Evolutionary conservation across 768 basidiomycete species (phyloP), one percentile per base, ranked within the genome.

Genomic region (Sistotremastrum suecicum): DNA sequence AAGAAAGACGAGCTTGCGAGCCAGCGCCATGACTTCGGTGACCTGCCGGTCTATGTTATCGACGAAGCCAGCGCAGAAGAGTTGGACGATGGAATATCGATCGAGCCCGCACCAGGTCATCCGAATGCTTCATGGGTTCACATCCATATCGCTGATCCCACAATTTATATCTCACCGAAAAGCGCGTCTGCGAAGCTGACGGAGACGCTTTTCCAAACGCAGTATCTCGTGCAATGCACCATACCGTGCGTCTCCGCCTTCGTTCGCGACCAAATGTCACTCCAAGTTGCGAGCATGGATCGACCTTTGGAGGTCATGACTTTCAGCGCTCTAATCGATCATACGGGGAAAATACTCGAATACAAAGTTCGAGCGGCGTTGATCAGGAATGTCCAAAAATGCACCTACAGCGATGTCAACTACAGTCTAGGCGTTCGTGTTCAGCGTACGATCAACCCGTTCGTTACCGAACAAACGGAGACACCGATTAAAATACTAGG

Each of bases 81-180:
- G 56, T 71, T 98, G 20, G 95, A 99, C 57, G 95, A 99, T 58
- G 95, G 90, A 2, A 54, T 99, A 33, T 92, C 91, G 2, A 56
- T 97, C 32, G 85, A 94, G 51, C 56, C 63, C n/a, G 69, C 81
- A 33, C 67, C 72, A 4, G 63, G 63, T 3, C 76, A 83, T 41
- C 74, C 76, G 2, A 72, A 68, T 10, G 68, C 61, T 12, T 57
- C 63, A 39, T 98, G 95, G 94, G 58, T 94, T 7, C 92, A 97
- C 54, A 69, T 83, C 29, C 95, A 98, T 57, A 72, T 99, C 46
- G 92, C 95, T 7, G 95, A 99, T 59, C 92, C 92, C 0, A 89
- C 88, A 1, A 67, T 80, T 7, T 52, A 82, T 41, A 69, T 99
- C 29, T 81, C 80, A 12, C 84, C 83, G 0, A 69, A 68, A 1